phyloP scores from a whole-genome alignment of 768 basidiomycete genomes.

The Xerocomus spinulosus region DNA sequence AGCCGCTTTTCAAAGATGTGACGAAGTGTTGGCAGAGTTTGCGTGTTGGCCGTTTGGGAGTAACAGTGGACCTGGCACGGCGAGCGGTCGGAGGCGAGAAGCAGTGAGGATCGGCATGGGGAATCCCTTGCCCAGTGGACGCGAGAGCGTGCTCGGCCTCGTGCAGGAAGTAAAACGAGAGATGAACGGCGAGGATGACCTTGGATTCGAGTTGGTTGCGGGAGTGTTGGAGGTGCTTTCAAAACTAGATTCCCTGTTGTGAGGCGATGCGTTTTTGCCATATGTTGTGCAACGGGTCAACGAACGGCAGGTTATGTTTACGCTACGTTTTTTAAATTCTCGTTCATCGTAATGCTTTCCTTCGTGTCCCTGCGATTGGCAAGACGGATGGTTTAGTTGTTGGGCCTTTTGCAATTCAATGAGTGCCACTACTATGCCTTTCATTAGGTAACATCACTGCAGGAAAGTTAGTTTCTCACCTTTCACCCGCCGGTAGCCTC shows the following conservation, averaged over 20 bases:
- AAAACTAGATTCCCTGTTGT: conserved; percentile 71
- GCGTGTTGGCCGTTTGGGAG: conserved; percentile 82
- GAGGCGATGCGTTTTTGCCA: conserved; percentile 8
- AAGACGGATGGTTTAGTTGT: too few species aligned
- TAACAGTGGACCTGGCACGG: conserved; percentile 29
- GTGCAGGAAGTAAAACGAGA: conserved; percentile 72
- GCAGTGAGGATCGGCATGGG: conserved; percentile 53
- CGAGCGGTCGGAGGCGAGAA: conserved; percentile 39
- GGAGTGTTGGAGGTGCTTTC: conserved; percentile 92
- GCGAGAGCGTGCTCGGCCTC: conserved; percentile 70
- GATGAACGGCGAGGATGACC: conserved; percentile 68
- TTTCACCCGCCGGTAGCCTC: too few species aligned
- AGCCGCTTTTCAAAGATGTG: conserved; percentile 87
- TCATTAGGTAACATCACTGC: too few species aligned
- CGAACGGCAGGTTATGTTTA: not conserved
- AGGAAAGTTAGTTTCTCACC: too few species aligned
- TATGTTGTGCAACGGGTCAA: not conserved
- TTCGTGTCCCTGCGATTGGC: not conserved
- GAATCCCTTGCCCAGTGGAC: conserved; percentile 44
- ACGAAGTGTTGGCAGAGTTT: conserved; percentile 93
- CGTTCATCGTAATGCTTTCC: conserved; percentile 10
- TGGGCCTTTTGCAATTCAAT: too few species aligned
- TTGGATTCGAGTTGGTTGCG: conserved; percentile 85
- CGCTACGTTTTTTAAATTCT: conserved; percentile 8
- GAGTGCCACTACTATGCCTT: too few species aligned